Base-by-base conservation (phyloP, 495 filamentous ascomycete species). In the Penicillium silybi region DNA sequence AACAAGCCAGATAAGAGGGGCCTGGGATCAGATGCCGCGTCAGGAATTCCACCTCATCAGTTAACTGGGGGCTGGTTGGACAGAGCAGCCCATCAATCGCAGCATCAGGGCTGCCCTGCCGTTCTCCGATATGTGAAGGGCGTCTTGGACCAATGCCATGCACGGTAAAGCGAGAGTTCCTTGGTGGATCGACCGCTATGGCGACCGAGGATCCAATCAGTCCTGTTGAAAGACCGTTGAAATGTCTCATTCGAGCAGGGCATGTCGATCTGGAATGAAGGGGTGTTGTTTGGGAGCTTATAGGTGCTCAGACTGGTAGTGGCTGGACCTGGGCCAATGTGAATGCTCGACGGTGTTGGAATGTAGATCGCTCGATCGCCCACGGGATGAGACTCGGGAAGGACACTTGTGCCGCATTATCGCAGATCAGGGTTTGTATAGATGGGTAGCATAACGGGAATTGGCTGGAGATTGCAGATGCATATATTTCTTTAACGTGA, bases 221-320 rank as follows among this genome's bases (percentile, higher is more conserved):
- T 0, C 10, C 3, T 1, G 4, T 1, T 7, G 6, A 13, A 29
- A 16, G 20, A 9, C 25, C 4, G 2, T 23, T 23, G 9, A 19
- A 49, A 60, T 63, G 20, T 47, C 44, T 29, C 10, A 39, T 9
- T 4, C n/a, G 18, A 6, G 6, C 17, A 27, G 35, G 59, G 59
- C 38, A 63, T 63, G 59, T 45, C 42, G 50, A 49, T 59, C 41
- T 2, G 53, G 59, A 63, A 63, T 63, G 59, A 23, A 45, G 46
- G 41, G 48, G 35, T 41, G n/a, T 9, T 10, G 11, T 41, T 16
- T 3, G 2, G 42, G 23, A 22, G 17, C 6, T 26, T 10, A 43
- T 50, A 15, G 27, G 19, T 20, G 44, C 15, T 43, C 19, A 13
- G 20, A 27, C 29, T 16, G n/a, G 29, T 41, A 13, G 11, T 39